Base-by-base conservation (phyloP, 75 land plant species). In the Picea sitchensis region DNA sequence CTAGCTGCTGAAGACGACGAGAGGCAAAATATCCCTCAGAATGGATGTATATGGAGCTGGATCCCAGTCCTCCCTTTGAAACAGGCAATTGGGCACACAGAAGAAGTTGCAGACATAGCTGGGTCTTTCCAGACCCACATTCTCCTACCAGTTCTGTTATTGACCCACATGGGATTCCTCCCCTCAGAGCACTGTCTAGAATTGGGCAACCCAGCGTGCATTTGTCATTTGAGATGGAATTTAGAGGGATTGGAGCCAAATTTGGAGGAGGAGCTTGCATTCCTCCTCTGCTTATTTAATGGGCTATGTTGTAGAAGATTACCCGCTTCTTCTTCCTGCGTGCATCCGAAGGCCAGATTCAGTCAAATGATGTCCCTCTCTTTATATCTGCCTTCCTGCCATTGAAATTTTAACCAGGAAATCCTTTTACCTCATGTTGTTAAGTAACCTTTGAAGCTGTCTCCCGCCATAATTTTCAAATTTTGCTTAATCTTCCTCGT, bases 101-200 rank as follows among this genome's bases (percentile, higher is more conserved):
- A 64, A 88, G 80, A 80, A 93, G 89, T 77, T 95, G 98, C 84
- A 95, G 89, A 71, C 86, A 90, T 77, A 95, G 78, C 73, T 93
- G 98, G 79, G 98, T 95, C 87, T 95, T 95, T 58, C 90, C 98
- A 75, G 83, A 65, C 76, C 84, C 88, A 85, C 86, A 81, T 79
- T 95, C 98, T 73, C 90, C 86, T 62, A 86, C 90, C 61, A 95
- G 78, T 81, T 95, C 98, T 60, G 98, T 93, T 12, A 93, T 58
- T 69, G 90, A 80, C 84, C 88, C 88, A 85, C 88, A 84, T 47
- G 98, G 96, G 67, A 95, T 47, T 64, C 98, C 98, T 75, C 98
- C 98, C 64, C 65, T 78, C 74, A 95, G 84, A 62, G 84, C 78
- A 67, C 82, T 69, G 83, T 91, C 89, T 76, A 93, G 83, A 77